Base-by-base conservation (phyloP, 441 rosid genomes). In the Euphorbia schlechtendalii region DNA sequence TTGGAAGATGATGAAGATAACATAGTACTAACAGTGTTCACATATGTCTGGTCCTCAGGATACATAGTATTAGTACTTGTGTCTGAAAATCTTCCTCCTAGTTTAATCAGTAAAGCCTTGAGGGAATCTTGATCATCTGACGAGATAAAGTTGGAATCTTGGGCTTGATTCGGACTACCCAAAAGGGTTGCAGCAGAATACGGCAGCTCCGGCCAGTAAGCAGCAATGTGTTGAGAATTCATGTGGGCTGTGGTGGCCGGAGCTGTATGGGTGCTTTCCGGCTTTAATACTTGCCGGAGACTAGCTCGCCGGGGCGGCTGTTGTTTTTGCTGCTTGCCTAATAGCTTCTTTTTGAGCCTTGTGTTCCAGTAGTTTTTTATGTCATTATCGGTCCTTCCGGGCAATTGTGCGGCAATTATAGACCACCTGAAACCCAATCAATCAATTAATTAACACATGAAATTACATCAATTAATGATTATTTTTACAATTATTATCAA, bases 251-350 rank as follows among this genome's bases (percentile, higher is more conserved):
- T 8, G 8, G 40, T 59, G 1, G 60, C 78, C 65, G 73, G 67
- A 64, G 69, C 64, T 79, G 60, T 52, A 48, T 76, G 80, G 61
- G 48, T 13, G 48, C 17, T 43, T 43, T 43, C 30, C 30, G 30
- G 30, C 30, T 27, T 27, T 1, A 27, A 1, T 27, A 1, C 48
- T 43, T 43, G 48, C 48, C 15, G 48, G 48, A 43, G 48, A 11
- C 4, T 12, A 10, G 48, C 48, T 43, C 48, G 45, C 9, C 4
- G 48, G 6, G 17, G 48, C 48, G 76, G 60, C n/a, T 14, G 80
- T 58, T 83, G 80, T 64, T 78, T 89, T n/a, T 83, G 73, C 64
- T 87, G 91, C 73, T 81, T 89, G 46, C 89, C 89, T 3, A 87
- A 76, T 49, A 92, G 86, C 73, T 75, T 75, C 72, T 75, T 75